Evolutionary conservation across 306 rosid species (phyloP), one percentile per base, ranked within the genome.

Genomic region (Sechiopsis laciniata): DNA sequence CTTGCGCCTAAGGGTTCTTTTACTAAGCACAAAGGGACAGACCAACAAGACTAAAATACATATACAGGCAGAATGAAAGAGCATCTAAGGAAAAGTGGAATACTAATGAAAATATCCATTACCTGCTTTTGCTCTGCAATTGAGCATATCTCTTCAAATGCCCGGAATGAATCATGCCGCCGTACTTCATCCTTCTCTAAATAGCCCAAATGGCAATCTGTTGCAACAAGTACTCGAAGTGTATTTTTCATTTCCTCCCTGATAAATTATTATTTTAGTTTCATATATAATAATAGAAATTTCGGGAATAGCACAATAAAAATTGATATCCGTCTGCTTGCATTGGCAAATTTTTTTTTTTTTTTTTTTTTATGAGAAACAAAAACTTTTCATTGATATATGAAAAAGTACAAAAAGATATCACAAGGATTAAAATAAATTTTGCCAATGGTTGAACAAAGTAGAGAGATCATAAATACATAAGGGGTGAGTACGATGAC

Each of bases 151-250:
- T 94, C 98, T 48, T 94, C 91, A 72, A 94, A 94, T 48, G 98
- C 90, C 75, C 88, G 88, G 65, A 94, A 94, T 0, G 98, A 90
- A 81, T 94, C 97, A 71, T 94, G 96, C 62, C 98, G 92, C 10
- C 98, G 88, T 50, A 94, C 71, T 80, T 94, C 98, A 78, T 94
- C 98, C 82, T 94, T 90, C 87, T 94, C 98, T 95, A 94, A 83
- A 76, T 94, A 94, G 7, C 98, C 98, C 55, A 94, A 81, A 82
- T 94, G 98, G 75, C 96, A 94, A 77, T 94, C 98, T 4, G 98
- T 90, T 8, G 98, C 98, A 45, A 94, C 89, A 19, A 94, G 97
- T 61, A 94, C 59, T 58, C 96, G 96, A 32, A 94, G 81, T 0
- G 95, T 90, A 80, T 86, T 63, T 68, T 79, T 82, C 5, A 75